Conservation (phyloP, 495 filamentous ascomycete species). For the Neohortaea acidophila region DNA sequence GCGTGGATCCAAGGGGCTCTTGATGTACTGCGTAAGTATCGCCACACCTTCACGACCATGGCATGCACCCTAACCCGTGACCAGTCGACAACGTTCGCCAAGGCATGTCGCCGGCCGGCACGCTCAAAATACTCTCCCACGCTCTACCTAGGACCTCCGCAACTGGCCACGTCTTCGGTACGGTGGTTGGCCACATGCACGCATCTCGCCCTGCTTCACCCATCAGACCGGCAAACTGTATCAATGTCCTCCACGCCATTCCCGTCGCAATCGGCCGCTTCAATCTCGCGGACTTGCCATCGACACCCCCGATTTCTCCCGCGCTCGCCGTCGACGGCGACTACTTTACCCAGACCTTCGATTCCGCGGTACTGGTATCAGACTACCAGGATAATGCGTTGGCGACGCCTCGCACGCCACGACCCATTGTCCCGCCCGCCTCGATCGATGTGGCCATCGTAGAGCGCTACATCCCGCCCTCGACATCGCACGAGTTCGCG, state of each 20-base stretch:
- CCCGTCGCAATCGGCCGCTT: slow-evolving; percentile 48
- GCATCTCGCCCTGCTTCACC: slow-evolving; percentile 29
- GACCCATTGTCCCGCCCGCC: slow-evolving; percentile 48
- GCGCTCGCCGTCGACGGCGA: slow-evolving; percentile 35
- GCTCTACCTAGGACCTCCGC: slow-evolving; percentile 43
- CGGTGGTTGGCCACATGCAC: slow-evolving; percentile 40
- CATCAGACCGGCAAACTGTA: slow-evolving; percentile 34
- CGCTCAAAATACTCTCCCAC: slow-evolving; percentile 45
- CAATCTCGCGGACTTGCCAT: slow-evolving; percentile 45
- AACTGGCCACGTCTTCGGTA: slow-evolving; percentile 37
- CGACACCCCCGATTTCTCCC: slow-evolving; percentile 45
- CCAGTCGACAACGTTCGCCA: slow-evolving; percentile 7
- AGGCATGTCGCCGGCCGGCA: slow-evolving; percentile 17
- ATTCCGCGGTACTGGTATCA: slow-evolving; percentile 41
- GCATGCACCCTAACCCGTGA: slow-evolving; percentile 1
- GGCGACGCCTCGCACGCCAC: slow-evolving; percentile 30
- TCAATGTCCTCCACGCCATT: slow-evolving; percentile 50
- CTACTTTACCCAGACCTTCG: slow-evolving; percentile 40
- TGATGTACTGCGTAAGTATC: slow-evolving; percentile 6
- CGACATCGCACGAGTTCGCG: slow-evolving; percentile 42
- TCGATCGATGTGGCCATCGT: slow-evolving; percentile 51
- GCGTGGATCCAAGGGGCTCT: slow-evolving; percentile 5
- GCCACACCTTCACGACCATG: not conserved
- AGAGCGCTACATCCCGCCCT: slow-evolving; percentile 57
- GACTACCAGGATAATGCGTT: slow-evolving; percentile 36